Evolutionary conservation across 352 stramenopile genomes (phyloP), one percentile per base, ranked within the genome.

Genomic region (Peronosclerospora sorghi): DNA sequence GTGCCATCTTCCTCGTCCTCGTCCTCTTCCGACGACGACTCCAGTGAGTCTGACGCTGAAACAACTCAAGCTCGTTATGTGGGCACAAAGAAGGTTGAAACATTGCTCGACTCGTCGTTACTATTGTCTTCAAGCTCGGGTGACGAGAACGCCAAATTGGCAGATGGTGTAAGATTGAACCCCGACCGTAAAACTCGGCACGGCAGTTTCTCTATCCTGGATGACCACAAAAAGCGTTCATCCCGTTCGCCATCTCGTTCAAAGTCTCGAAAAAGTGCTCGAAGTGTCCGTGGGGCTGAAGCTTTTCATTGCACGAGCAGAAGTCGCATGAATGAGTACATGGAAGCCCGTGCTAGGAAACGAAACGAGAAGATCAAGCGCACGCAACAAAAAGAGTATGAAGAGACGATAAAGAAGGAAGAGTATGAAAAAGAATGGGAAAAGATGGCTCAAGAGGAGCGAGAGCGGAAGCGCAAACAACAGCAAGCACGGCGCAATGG

Each of bases 371-470:
- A 90, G 41, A 50, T 84, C 14, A 76, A 83, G 37, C 81, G 74
- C 30, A 81, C 86, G 9, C 62, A 81, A 38, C 60, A 84, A 41
- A 73, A 83, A 35, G 73, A 85, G 36, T 51, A 76, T 38, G 80
- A 69, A 24, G 78, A 87, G 58, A 66, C 68, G 38, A 82, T 76
- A 57, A 73, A 86, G 38, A 78, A 83, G 32, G 71, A 86, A 54
- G 80, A 87, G 20, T 93, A 90, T 55, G 80, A 93, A 41, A 83
- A 86, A 19, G 80, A 93, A 39, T 93, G 80, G 80, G 77, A 89
- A 39, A 72, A 83, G n/a, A 83, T 93, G 68, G 80, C 80, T 12
- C 74, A 90, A 55, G 80, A 93, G 56, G 78, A 89, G 45, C 70
- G 69, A 4, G 80, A 93, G 46, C 65, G 78, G 1, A 86, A 86